Evolutionary conservation across 805 yeast species (phyloP), one percentile per base, ranked within the genome.

Genomic region (Saturnispora quitensis): DNA sequence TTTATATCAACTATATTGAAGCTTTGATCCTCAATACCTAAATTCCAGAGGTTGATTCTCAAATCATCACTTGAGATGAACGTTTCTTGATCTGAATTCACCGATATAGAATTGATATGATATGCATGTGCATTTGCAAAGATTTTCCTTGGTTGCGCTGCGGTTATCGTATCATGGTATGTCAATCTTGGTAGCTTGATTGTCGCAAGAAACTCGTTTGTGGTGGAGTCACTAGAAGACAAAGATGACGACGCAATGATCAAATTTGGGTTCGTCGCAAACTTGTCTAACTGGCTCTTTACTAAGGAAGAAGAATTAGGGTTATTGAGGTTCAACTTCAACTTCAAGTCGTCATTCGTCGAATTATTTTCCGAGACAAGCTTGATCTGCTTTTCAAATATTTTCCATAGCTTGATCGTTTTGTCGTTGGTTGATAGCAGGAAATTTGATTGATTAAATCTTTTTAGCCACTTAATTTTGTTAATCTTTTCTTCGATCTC

Each of bases 401-500:
- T 79, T 68, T 93, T 93, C 99, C 99, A 93, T 56, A 93, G 78
- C 73, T 93, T 93, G 65, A 93, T 89, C n/a, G 99, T 93, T 71
- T 93, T 93, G 72, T 93, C 99, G 68, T 93, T 93, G 33, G 99
- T 89, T 33, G 91, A 82, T 58, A 93, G 75, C 60, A 93, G 73
- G 63, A 87, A 89, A 64, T 90, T 91, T n/a, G 97, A 87, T 63
- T 84, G 83, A 69, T 89, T 91, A 48, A 85, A 82, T 56, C 95
- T 81, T 60, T 79, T 82, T 63, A 95, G 79, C 99, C 99, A 93
- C 70, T 89, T 89, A 67, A 95, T 91, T 71, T 93, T 91, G 73
- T 93, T 93, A 69, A 93, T 95, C 68, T 91, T 91, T 72, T 93
- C 99, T 70, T 93, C 99, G 64, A 93, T 95, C 70, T 95, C 99